Evolutionary conservation across 306 rosid species (phyloP).

Genomic region (Prosopis cineraria): DNA sequence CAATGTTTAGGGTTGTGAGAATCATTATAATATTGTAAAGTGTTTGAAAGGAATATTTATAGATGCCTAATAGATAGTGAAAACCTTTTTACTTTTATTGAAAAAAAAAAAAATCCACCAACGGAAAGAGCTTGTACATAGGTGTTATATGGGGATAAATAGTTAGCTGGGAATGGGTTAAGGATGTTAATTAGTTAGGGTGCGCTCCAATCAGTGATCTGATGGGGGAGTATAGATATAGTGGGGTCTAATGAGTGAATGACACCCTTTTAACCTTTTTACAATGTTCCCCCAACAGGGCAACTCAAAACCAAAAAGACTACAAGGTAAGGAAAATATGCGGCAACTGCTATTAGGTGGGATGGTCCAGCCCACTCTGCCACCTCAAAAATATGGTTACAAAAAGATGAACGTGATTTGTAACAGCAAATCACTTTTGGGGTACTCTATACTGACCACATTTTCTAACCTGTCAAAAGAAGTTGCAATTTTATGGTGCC

Average conservation of each 20-base stretch:
- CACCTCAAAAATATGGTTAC: background rate
- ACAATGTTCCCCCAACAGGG: background rate
- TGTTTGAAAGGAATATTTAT: background rate
- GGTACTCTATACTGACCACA: background rate
- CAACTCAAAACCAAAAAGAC: background rate
- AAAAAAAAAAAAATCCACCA: background rate
- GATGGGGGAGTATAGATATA: background rate
- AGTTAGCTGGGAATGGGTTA: background rate
- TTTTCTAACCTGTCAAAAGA: background rate
- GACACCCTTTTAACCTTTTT: background rate
- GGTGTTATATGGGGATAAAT: background rate
- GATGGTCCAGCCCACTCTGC: background rate
- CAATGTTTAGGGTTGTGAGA: conserved; percentile 1
- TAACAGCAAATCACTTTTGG: background rate
- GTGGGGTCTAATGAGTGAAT: background rate
- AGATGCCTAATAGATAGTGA: background rate
- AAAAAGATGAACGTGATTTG: conserved; percentile 2
- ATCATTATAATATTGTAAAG: conserved; percentile 4
- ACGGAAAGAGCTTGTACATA: background rate
- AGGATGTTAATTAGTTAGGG: background rate
- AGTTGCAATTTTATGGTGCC: background rate
- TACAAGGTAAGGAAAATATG: background rate
- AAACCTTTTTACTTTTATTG: background rate
- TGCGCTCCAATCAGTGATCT: background rate
- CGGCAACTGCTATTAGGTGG: background rate